phyloP scores from a whole-genome alignment of 2,329 filamentous ascomycete genomes.

The Arthrobotrys sinensis region DNA sequence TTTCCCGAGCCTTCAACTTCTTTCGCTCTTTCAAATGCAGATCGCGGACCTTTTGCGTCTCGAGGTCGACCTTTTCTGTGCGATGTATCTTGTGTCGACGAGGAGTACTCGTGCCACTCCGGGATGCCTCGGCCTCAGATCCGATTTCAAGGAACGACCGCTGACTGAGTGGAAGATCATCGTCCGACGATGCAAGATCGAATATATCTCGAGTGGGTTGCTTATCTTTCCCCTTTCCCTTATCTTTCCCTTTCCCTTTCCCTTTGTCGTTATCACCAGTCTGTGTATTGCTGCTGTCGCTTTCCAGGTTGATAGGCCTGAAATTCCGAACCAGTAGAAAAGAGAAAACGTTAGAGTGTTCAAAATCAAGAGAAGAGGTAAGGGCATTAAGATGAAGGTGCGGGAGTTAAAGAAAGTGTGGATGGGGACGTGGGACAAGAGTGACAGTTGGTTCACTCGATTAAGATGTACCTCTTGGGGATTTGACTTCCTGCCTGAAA shows the following conservation, averaged over 20 bases:
- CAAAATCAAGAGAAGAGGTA: neutral
- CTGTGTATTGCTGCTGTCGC: neutral
- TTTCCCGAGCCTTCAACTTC: slow-evolving; percentile 7
- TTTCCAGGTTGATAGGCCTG: slow-evolving; percentile 14
- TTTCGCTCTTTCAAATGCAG: slow-evolving; percentile 11
- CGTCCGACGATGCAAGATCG: slow-evolving; percentile 22
- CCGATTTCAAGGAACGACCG: neutral
- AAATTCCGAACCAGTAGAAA: slow-evolving; percentile 20
- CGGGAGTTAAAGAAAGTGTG: neutral
- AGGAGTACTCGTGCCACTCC: slow-evolving; percentile 22
- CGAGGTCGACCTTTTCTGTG: slow-evolving; percentile 36
- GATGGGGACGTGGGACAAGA: neutral
- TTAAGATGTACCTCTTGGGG: slow-evolving; percentile 48
- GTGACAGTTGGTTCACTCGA: slow-evolving; percentile 20
- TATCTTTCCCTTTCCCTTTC: slow-evolving; percentile 39
- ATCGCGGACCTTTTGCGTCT: slow-evolving; percentile 43
- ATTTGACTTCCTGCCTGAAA: neutral
- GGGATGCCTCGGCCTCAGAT: slow-evolving; percentile 14
- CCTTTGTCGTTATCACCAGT: neutral
- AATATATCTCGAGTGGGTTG: neutral
- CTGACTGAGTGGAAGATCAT: slow-evolving; percentile 26
- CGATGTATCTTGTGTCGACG: slow-evolving; percentile 47
- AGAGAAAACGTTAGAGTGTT: slow-evolving; percentile 31
- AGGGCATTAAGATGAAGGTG: neutral
- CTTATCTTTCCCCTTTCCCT: slow-evolving; percentile 17